Evolutionary conservation across 2,329 filamentous ascomycete species (phyloP).

Genomic region (Orbilia brochopaga): DNA sequence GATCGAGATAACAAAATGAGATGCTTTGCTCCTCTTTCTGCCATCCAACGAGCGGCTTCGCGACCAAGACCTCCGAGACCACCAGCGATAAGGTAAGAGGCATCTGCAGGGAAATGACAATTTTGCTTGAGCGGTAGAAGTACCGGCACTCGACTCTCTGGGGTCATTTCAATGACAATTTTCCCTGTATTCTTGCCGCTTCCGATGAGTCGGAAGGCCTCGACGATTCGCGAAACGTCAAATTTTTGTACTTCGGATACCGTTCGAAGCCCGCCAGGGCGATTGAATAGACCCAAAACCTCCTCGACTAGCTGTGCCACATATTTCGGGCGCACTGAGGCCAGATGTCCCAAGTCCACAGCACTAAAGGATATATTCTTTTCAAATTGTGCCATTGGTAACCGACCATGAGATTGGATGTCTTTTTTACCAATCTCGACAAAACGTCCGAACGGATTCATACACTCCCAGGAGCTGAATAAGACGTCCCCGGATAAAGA

Average conservation of each 20-base stretch:
- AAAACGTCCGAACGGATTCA: conserved; percentile 61
- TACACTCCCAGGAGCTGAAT: conserved; percentile 60
- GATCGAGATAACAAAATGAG: conserved; percentile 65
- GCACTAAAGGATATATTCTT: conserved; percentile 54
- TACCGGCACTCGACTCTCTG: conserved; percentile 8
- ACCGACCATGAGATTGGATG: conserved; percentile 58
- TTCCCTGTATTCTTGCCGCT: conserved; percentile 61
- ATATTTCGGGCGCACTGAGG: conserved; percentile 10
- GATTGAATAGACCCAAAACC: conserved; percentile 39
- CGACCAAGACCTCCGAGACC: conserved; percentile 66
- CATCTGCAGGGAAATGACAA: conserved; percentile 50
- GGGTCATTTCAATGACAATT: conserved; percentile 56
- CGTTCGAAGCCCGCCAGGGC: conserved; percentile 52
- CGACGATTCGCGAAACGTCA: conserved; percentile 54
- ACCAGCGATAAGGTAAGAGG: conserved; percentile 65
- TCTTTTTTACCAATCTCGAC: conserved; percentile 62
- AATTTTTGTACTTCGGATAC: conserved; percentile 56
- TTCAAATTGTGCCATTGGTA: conserved; percentile 62
- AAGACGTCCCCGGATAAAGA: conserved; percentile 60
- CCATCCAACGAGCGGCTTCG: conserved; percentile 63
- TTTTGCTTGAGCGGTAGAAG: conserved; percentile 8
- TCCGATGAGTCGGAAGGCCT: conserved; percentile 61
- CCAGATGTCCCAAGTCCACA: conserved; percentile 21
- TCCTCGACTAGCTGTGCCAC: conserved; percentile 17
- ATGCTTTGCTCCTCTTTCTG: conserved; percentile 62